Conservation (phyloP, 768 basidiomycete genomes). For the Neoboletus brunneissimus region DNA sequence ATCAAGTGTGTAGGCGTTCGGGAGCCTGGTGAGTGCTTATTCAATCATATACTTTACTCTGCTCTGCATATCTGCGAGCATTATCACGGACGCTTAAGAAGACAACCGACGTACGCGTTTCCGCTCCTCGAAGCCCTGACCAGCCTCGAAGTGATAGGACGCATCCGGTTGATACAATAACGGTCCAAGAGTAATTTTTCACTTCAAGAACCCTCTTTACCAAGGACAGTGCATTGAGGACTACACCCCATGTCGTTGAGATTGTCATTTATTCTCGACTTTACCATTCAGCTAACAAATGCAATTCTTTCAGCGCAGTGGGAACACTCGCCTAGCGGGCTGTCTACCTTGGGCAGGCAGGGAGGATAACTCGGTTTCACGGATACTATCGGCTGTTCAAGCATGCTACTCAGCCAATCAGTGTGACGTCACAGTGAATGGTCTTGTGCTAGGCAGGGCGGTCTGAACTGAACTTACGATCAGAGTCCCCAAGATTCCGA, state of each 20-base stretch:
- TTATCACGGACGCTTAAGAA: conserved; percentile 82
- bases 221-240: conserved; percentile 71
- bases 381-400: conserved; percentile 62
- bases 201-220: conserved; percentile 86
- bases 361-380: conserved; percentile 33
- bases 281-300: no score
- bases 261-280: no score
- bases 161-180: conserved; percentile 86
- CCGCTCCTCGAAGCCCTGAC: conserved; percentile 50
- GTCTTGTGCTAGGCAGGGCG: background rate
- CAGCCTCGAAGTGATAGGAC: conserved; percentile 41
- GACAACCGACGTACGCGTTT: conserved; percentile 66
- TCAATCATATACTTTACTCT: conserved; percentile 1
- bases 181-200: conserved; percentile 75
- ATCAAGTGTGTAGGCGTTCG: conserved; percentile 16
- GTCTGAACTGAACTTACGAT: background rate
- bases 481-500: conserved; percentile 23
- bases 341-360: conserved; percentile 75
- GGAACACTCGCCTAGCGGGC: conserved; percentile 61
- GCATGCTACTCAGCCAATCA: conserved; percentile 75
- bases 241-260: conserved; percentile 55
- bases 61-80: background rate
- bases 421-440: conserved; percentile 61
- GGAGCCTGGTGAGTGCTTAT: conserved; percentile 54
- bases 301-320: conserved; percentile 42